Conservation (phyloP, 345 rosid species). For the Firmiana major region DNA sequence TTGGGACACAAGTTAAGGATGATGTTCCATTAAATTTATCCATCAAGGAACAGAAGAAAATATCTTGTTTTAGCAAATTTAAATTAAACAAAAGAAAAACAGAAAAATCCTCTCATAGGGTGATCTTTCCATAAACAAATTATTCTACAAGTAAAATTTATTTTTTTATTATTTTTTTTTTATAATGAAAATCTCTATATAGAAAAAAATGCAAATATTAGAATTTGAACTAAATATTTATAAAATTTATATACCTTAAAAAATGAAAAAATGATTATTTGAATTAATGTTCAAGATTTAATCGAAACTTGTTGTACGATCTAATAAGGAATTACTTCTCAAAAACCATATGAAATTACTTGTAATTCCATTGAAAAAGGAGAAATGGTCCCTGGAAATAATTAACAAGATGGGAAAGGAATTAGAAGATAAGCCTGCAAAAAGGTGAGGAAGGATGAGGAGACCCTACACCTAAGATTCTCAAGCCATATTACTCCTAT, state of each 20-base stretch:
- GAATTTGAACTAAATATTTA: too few relatives aligned
- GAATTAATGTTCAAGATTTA: too few relatives aligned
- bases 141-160: not conserved
- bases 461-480: not conserved
- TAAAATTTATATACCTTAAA: too few relatives aligned
- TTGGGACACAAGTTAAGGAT: conserved; percentile 7
- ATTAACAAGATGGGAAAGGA: not conserved
- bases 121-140: not conserved
- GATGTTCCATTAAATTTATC: not conserved
- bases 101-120: not conserved
- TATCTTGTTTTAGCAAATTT: not conserved
- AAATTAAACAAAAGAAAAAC: not conserved
- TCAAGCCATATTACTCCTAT: not conserved
- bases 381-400: not conserved
- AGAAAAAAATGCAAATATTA: too few relatives aligned
- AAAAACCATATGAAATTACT: not conserved
- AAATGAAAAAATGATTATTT: too few relatives aligned
- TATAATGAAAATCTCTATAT: too few relatives aligned
- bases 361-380: not conserved
- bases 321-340: not conserved
- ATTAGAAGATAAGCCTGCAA: not conserved
- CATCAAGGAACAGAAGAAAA: not conserved
- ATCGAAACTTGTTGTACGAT: not conserved
- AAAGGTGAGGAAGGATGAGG: not conserved
- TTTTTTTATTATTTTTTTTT: not conserved